Conservation (phyloP, 257 asterid species). For the Schizonepeta tenuifolia region DNA sequence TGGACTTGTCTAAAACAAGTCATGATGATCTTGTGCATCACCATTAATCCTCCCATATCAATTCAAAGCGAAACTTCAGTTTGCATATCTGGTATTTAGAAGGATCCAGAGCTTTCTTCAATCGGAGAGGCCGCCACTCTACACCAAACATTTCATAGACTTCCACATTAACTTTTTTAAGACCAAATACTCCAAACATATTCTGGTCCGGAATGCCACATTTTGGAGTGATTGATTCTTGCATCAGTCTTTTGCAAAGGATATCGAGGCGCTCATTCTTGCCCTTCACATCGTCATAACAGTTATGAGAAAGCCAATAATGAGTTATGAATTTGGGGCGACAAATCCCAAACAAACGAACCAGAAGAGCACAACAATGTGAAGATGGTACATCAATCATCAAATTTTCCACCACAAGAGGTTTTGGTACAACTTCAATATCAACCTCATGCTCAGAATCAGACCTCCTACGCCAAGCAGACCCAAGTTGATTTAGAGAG, state of each 20-base stretch:
- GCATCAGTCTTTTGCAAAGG: background rate
- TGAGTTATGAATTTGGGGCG: conserved; percentile 10
- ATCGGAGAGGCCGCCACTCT: too few relatives aligned
- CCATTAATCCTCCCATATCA: too few relatives aligned
- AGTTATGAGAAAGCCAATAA: background rate
- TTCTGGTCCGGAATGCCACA: background rate
- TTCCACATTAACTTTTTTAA: background rate
- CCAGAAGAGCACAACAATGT: background rate
- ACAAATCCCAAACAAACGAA: background rate
- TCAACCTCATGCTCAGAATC: background rate
- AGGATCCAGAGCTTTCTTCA: too few relatives aligned
- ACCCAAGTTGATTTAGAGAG: too few relatives aligned
- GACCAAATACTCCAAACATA: background rate
- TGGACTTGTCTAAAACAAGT: too few relatives aligned
- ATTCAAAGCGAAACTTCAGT: background rate
- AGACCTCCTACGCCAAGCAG: too few relatives aligned
- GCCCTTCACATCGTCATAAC: too few relatives aligned
- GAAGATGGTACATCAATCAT: background rate
- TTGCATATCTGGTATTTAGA: too few relatives aligned
- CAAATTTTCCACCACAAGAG: background rate
- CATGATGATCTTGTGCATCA: too few relatives aligned
- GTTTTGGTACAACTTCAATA: background rate
- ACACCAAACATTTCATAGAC: background rate
- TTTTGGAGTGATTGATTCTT: background rate
- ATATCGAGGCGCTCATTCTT: background rate